Base-by-base conservation (phyloP, 345 rosid species). In the Pseudoturritis turrita region DNA sequence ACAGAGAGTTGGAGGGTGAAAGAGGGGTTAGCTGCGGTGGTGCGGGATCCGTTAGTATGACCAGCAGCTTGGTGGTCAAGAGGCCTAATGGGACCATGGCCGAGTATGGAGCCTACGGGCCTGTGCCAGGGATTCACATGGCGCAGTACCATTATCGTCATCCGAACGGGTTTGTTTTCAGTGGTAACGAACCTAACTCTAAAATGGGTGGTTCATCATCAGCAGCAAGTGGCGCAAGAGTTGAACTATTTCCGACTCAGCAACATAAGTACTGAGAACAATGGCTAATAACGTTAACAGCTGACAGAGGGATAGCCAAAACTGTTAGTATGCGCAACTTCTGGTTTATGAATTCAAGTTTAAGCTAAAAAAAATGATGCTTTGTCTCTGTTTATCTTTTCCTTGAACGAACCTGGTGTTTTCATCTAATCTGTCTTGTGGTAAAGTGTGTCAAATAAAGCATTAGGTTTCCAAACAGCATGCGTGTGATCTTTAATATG, bases 1-100 rank as follows among this genome's bases (percentile, higher is more conserved):
- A 87, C 84, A 88, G 97, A 5, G 97, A 90, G 62, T 25, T 77
- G 55, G 97, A 93, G 61, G 86, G 87, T 0, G 94, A 90, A 1
- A 83, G 92, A 4, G 85, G 86, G 17, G 79, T 67, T 44, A 53
- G 37, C 70, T 54, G 71, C 50, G 23, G 71, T 55, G 23, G 71
- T 62, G 58, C 58, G 22, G 75, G 75, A 13, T 65, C 75, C 4
- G 68, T 77, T 83, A 2, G 71, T 80, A 49, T 71, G 90, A 77
- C 81, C 84, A 2, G 84, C 13, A 79, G 80, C 75, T 84, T 77
- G 7, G 61, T 89, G 68, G 70, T 82, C 78, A 92, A 87, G 86
- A 83, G 95, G 76, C 53, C 75, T 66, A 72, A 51, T 72, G 73
- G 77, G 31, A 44, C n/a, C 62, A 60, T 72, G 26, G 63, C 76